Percentiles rank a stretch among this genome's conserved stretches.
phyloP scores from a whole-genome alignment of 179 eudicot genomes.

The Gypsophila paniculata region DNA sequence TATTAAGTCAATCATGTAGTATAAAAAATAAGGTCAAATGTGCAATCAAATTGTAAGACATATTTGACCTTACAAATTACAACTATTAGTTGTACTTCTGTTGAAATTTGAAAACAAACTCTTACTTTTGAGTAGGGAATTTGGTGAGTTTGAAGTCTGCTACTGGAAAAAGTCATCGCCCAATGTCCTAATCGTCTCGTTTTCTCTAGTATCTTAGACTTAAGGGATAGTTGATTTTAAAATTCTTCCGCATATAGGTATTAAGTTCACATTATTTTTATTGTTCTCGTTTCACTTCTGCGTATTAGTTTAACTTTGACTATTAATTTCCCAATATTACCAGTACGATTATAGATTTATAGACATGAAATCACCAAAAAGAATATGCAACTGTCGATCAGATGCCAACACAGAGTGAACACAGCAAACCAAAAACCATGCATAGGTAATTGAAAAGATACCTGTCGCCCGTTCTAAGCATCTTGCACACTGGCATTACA shows the following conservation, averaged over 20 bases:
- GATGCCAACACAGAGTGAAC: not conserved
- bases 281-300: too few species aligned
- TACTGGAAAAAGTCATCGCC: not conserved
- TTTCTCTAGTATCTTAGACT: not conserved
- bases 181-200: not conserved
- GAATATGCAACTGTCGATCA: not conserved
- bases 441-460: not conserved
- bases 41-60: constrained; percentile 12
- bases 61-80: not conserved
- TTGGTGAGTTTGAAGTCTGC: not conserved
- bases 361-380: too few species aligned
- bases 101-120: constrained; percentile 7
- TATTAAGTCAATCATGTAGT: not conserved
- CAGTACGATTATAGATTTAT: too few species aligned
- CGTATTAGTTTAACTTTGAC: too few species aligned
- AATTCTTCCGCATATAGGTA: too few species aligned
- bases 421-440: not conserved
- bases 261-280: too few species aligned
- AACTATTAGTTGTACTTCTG: not conserved
- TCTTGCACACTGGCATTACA: not conserved
- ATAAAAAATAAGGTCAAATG: constrained; percentile 21
- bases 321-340: too few species aligned
- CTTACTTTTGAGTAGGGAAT: not conserved
- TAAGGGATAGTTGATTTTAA: too few species aligned
- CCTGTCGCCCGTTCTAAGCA: not conserved